A percentile compares a stretch with the other conserved stretches of the same genome.
phyloP scores from a whole-genome alignment of 306 rosid genomes.

The Quercus agrifolia region DNA sequence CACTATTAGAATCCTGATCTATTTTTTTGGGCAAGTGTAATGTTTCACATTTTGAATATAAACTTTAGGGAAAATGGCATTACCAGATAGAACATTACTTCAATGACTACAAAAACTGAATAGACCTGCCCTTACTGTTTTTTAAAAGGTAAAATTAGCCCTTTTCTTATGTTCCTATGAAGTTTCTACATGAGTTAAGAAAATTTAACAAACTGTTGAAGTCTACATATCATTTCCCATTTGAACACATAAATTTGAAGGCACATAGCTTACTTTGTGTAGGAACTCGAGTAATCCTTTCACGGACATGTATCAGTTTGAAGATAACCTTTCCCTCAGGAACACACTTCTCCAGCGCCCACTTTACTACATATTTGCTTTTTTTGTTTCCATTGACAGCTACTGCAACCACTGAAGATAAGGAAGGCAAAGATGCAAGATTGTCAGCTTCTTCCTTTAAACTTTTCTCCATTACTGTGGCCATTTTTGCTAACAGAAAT shows the following conservation, averaged over 20 bases:
- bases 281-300: conserved; percentile 63
- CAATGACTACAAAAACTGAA: neutral
- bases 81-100: neutral
- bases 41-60: too few species aligned
- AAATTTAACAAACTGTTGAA: neutral
- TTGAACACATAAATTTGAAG: conserved; percentile 1
- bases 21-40: neutral
- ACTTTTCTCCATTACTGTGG: conserved; percentile 41
- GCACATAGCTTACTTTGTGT: conserved; percentile 62
- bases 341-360: conserved; percentile 82
- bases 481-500: conserved; percentile 3
- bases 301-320: conserved; percentile 72
- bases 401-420: conserved; percentile 52
- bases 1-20: neutral
- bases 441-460: conserved; percentile 22
- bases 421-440: conserved; percentile 26
- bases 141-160: neutral
- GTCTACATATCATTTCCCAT: conserved; percentile 1
- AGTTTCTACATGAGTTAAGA: neutral
- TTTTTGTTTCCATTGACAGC: conserved; percentile 79
- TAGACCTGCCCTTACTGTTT: neutral
- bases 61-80: too few species aligned
- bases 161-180: neutral
- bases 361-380: conserved; percentile 65
- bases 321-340: conserved; percentile 60